Conservation (phyloP, 495 filamentous ascomycete species). For the Hypoxylon fuscum region DNA sequence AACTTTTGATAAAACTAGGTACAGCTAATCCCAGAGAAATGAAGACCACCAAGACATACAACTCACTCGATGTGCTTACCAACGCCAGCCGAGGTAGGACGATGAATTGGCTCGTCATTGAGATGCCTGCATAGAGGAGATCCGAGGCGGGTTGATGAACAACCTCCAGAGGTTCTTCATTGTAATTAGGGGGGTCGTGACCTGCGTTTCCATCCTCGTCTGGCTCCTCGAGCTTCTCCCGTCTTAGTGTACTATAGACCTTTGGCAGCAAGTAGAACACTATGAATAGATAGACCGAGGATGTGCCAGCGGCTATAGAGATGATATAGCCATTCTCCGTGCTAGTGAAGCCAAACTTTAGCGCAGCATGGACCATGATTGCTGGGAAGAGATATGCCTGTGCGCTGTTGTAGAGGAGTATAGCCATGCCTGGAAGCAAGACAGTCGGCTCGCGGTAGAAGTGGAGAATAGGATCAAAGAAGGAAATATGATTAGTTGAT, state of each 20-base stretch:
- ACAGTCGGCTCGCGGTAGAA: background rate
- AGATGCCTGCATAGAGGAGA: constrained; percentile 1
- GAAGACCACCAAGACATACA: constrained; percentile 3
- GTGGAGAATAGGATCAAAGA: constrained; percentile 4
- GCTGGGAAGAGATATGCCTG: constrained; percentile 9
- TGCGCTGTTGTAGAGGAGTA: constrained; percentile 7
- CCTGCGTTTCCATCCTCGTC: background rate
- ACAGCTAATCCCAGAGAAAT: background rate
- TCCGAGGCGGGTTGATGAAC: background rate
- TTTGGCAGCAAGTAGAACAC: constrained; percentile 1
- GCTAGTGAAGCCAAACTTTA: constrained; percentile 1
- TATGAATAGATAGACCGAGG: constrained; percentile 4
- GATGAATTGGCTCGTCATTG: constrained; percentile 3
- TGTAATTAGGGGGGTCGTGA: background rate
- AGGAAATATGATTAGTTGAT: no score
- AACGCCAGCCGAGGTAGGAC: background rate
- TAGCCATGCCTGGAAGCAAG: background rate
- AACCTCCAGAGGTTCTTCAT: background rate
- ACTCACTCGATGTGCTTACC: background rate
- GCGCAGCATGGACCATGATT: constrained; percentile 9
- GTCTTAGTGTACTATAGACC: background rate
- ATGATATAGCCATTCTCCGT: constrained; percentile 11
- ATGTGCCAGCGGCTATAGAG: constrained; percentile 7
- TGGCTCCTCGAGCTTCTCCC: no score
- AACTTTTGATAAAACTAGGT: constrained; percentile 10